Conservation (phyloP, 208 protist species). For the Crithidia bombi region DNA sequence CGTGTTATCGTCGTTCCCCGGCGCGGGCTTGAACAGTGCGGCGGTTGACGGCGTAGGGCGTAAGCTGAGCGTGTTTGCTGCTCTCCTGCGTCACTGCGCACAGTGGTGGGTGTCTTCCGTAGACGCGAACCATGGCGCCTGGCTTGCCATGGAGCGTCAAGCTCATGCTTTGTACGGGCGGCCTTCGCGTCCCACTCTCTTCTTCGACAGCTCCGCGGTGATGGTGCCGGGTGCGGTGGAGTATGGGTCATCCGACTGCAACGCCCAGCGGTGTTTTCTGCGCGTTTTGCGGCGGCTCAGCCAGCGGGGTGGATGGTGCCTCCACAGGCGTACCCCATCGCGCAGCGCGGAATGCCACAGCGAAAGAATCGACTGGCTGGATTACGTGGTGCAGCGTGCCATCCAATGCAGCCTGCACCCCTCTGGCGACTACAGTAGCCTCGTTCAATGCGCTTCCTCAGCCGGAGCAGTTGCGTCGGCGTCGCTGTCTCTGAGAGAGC, state of each 20-base stretch:
- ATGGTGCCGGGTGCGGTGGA: neutral
- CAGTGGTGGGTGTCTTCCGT: constrained; percentile 16
- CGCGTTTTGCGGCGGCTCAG: constrained; percentile 25
- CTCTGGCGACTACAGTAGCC: constrained; percentile 6
- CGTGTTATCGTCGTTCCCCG: neutral
- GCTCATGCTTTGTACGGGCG: neutral
- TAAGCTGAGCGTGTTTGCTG: constrained; percentile 14
- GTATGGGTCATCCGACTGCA: too few relatives aligned
- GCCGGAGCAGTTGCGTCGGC: neutral
- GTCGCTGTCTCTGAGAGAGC: neutral
- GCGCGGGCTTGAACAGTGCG: neutral
- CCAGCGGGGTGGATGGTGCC: constrained; percentile 20
- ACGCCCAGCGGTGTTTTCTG: constrained; percentile 20
- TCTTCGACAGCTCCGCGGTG: constrained; percentile 9
- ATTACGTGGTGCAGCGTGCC: constrained; percentile 21
- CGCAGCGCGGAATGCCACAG: neutral
- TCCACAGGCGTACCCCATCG: neutral
- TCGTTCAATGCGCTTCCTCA: neutral
- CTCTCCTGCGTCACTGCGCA: constrained; percentile 24
- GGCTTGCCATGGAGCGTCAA: neutral
- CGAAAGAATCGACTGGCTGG: constrained; percentile 27
- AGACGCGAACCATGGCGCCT: neutral
- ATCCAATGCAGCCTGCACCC: constrained; percentile 16
- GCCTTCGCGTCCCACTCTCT: constrained; percentile 5
- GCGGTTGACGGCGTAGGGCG: constrained; percentile 29